These are phyloP conservation scores for Chrysoporthe deuterocubensis DNA, from an alignment of 2,329 filamentous ascomycete genomes.

Conservation along the genomic window DNA sequence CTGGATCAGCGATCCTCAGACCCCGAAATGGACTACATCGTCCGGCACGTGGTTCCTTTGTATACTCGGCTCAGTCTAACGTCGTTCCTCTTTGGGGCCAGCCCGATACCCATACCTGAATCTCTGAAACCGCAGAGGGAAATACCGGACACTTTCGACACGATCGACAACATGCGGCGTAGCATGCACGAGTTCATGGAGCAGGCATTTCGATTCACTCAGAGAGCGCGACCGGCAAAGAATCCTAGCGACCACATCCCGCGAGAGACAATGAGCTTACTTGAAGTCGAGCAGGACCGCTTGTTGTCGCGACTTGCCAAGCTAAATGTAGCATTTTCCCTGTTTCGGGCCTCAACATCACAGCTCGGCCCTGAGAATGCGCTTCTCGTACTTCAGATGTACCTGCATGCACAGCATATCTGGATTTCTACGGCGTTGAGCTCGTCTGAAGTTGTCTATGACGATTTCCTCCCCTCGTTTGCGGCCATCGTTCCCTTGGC, in stretches of 20 bases:
- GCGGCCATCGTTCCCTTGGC: conserved; percentile 41
- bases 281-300: conserved; percentile 40
- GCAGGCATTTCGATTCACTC: conserved; percentile 43
- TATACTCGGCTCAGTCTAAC: conserved; percentile 37
- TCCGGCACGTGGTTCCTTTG: conserved; percentile 27
- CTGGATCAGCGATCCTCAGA: conserved; percentile 35
- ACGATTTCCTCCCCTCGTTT: conserved; percentile 39
- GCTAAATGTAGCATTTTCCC: conserved; percentile 38
- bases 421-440: conserved; percentile 41
- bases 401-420: conserved; percentile 38
- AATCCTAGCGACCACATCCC: conserved; percentile 35
- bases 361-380: conserved; percentile 30
- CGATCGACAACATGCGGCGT: conserved; percentile 37
- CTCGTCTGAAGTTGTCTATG: conserved; percentile 37
- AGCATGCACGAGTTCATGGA: conserved; percentile 46
- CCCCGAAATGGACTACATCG: conserved; percentile 42
- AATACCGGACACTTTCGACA: conserved; percentile 41
- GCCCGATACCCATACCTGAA: conserved; percentile 42
- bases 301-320: conserved; percentile 39
- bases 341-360: conserved; percentile 35
- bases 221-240: conserved; percentile 33
- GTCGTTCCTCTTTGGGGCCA: conserved; percentile 36
- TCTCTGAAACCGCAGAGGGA: conserved; percentile 39
- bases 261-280: conserved; percentile 32
- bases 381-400: conserved; percentile 40